These are phyloP conservation scores for Talaromyces atroroseus DNA, from an alignment of 2,329 filamentous ascomycete genomes.

Conservation along the genomic window DNA sequence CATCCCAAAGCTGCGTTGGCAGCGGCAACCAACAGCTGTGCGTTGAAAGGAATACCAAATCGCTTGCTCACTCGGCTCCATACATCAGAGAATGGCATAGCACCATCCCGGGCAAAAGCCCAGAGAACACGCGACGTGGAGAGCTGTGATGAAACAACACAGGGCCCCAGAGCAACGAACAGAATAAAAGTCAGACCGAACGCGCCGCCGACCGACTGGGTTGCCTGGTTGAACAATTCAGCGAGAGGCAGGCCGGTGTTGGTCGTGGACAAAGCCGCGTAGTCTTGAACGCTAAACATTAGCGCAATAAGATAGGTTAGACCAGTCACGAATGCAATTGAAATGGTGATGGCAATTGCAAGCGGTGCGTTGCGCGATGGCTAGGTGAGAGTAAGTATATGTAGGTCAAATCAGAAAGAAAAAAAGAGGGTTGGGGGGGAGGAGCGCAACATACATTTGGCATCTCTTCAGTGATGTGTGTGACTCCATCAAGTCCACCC, in stretches of 20 bases:
- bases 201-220: slow-evolving; percentile 46
- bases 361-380: slow-evolving; percentile 28
- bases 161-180: slow-evolving; percentile 29
- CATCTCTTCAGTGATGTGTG: slow-evolving; percentile 50
- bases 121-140: slow-evolving; percentile 52
- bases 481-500: slow-evolving; percentile 45
- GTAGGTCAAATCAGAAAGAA: background rate
- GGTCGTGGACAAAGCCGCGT: slow-evolving; percentile 35
- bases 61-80: slow-evolving; percentile 39
- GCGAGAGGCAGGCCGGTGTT: slow-evolving; percentile 55
- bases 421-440: too few species aligned
- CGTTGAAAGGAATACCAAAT: slow-evolving; percentile 48
- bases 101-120: slow-evolving; percentile 54
- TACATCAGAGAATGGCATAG: slow-evolving; percentile 26
- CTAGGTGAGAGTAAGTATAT: slow-evolving; percentile 13
- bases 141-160: slow-evolving; percentile 30
- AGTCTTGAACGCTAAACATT: slow-evolving; percentile 50
- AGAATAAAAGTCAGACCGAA: slow-evolving; percentile 45
- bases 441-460: slow-evolving; percentile 37
- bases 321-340: slow-evolving; percentile 47
- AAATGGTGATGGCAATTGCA: slow-evolving; percentile 38
- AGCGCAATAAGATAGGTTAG: slow-evolving; percentile 47
- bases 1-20: slow-evolving; percentile 54
- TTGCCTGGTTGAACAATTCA: slow-evolving; percentile 58
- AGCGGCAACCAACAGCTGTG: slow-evolving; percentile 47